Base-by-base conservation (phyloP, 2,329 filamentous ascomycete genomes). In the Endocalyx cinctus region DNA sequence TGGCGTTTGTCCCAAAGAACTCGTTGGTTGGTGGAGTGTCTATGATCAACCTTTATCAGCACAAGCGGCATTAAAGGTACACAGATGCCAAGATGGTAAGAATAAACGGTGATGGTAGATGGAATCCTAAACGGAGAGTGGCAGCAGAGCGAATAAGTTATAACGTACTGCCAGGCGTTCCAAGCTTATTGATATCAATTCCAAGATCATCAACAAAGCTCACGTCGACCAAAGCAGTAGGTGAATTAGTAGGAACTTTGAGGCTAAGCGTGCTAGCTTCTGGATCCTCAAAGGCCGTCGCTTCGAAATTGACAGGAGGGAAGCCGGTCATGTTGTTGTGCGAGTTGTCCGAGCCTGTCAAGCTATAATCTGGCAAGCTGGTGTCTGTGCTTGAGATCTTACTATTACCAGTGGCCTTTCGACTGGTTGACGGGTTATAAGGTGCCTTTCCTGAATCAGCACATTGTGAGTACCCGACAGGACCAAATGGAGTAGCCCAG, bases 161-260 rank as follows among this genome's bases (percentile, higher is more conserved):
- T n/a, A 27, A 46, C 41, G 42, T 52, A 54, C 50, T 50, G 36
- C 44, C 48, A 31, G 48, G 45, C 1, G 46, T 43, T 12, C 40
- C 43, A 18, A 50, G 32, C 30, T 45, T 50, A 31, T 39, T 45
- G 19, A 47, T 34, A 25, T 49, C 48, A 7, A 52, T 39, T 5
- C 38, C 43, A 17, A 55, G 39, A 10, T 52, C 48, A 19, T 46
- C 45, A 17, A 48, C 41, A 32, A 52, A 50, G 31, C 33, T 44
- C 16, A 41, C 5, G 3, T 41, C 45, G 17, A 19, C 28, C 11
- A 45, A 39, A 2, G 57, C 40, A 0, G 58, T 64, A 2, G 68
- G 64, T 1, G 64, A 67, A 35, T 70, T 70, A 5, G 60, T 57
- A 4, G 67, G 66, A 0, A 57, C 62, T 31, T 65, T 64, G 1